Evolutionary conservation across 371 early-diverging fungal genomes (phyloP).

Genomic region (Cladochytrium tenue): DNA sequence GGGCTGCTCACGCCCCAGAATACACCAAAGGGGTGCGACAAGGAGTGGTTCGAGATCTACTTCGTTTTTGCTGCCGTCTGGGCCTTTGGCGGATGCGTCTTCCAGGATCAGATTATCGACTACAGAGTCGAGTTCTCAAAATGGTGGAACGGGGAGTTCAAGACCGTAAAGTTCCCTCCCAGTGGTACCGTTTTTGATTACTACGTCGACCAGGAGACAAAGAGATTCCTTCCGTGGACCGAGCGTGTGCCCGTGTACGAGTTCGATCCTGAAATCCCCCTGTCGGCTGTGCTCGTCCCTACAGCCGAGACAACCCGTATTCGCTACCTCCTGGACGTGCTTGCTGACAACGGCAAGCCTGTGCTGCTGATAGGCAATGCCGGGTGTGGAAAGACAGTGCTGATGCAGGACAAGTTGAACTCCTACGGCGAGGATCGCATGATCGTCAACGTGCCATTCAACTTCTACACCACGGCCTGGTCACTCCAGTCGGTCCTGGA

Average conservation of each 20-base stretch:
- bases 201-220: slow-evolving; percentile 57
- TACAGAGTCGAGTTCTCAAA: slow-evolving; percentile 62
- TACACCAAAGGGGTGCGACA: slow-evolving; percentile 66
- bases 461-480: slow-evolving; percentile 66
- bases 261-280: slow-evolving; percentile 56
- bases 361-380: slow-evolving; percentile 65
- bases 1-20: slow-evolving; percentile 58
- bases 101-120: slow-evolving; percentile 61
- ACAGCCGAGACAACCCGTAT: slow-evolving; percentile 61
- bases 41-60: slow-evolving; percentile 68
- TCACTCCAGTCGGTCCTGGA: slow-evolving; percentile 60
- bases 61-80: slow-evolving; percentile 66
- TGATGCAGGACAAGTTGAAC: slow-evolving; percentile 63
- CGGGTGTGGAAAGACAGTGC: slow-evolving; percentile 64
- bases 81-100: slow-evolving; percentile 67
- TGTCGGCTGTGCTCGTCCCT: slow-evolving; percentile 57
- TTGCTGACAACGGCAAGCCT: slow-evolving; percentile 63
- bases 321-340: slow-evolving; percentile 56
- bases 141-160: slow-evolving; percentile 68
- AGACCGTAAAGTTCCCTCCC: slow-evolving; percentile 59
- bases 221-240: slow-evolving; percentile 61
- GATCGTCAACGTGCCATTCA: slow-evolving; percentile 65
- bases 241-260: slow-evolving; percentile 55
- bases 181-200: slow-evolving; percentile 65
- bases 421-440: slow-evolving; percentile 58